These are phyloP conservation scores for Cladosporium sp. DNA, from an alignment of 2,329 filamentous ascomycete species.

Conservation along the genomic window DNA sequence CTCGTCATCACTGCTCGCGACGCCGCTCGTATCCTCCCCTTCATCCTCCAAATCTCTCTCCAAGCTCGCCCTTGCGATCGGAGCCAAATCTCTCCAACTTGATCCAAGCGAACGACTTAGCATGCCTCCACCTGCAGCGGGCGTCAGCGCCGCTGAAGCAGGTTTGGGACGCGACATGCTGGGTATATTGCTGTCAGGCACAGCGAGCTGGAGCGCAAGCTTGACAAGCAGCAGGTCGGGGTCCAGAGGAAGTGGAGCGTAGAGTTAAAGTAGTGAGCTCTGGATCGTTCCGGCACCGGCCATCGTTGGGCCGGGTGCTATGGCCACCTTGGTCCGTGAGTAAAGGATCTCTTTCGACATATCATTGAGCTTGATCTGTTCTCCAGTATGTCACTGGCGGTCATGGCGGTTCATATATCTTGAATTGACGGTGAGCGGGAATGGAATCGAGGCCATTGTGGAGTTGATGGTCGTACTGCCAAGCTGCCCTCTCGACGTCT, in stretches of 20 bases:
- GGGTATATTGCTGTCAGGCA: background rate
- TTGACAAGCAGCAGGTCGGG: background rate
- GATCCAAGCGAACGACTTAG: slow-evolving; percentile 9
- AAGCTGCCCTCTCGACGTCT: too few species aligned
- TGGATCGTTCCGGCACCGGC: background rate
- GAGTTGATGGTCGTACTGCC: too few species aligned
- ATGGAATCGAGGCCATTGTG: too few species aligned
- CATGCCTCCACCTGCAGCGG: background rate
- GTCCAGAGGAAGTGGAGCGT: background rate
- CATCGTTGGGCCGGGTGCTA: background rate
- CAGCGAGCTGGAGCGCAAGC: background rate
- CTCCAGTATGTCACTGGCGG: too few species aligned
- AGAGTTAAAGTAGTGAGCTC: background rate
- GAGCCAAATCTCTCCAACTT: slow-evolving; percentile 10
- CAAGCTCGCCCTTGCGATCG: slow-evolving; percentile 20
- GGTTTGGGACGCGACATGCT: slow-evolving; percentile 12
- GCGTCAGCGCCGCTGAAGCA: background rate
- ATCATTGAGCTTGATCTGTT: too few species aligned
- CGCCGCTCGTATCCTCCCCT: slow-evolving; percentile 4
- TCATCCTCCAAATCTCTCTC: slow-evolving; percentile 21
- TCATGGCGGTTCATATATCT: too few species aligned
- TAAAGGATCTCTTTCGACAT: background rate
- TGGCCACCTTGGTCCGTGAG: background rate
- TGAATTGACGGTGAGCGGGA: too few species aligned
- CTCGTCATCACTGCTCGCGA: background rate